phyloP scores from a whole-genome alignment of 2,329 filamentous ascomycete genomes.

The Emmonsia crescens region DNA sequence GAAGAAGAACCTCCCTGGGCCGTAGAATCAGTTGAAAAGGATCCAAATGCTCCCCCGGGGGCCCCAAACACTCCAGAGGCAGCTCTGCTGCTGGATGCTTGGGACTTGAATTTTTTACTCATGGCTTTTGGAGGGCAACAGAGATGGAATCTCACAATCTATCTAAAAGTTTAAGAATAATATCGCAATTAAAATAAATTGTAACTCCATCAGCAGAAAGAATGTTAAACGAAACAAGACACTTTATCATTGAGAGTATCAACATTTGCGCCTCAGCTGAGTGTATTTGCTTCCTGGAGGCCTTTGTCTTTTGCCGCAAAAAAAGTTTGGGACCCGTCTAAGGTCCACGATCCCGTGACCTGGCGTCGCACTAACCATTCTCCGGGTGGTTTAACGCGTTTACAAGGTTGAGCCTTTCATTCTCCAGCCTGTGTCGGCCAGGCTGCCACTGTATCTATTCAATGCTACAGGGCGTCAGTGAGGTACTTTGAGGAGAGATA shows the following conservation, averaged over 20 bases:
- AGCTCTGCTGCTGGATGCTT: constrained; percentile 53
- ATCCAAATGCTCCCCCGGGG: constrained; percentile 32
- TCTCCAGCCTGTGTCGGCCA: background rate
- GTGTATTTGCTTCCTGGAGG: background rate
- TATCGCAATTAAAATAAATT: background rate
- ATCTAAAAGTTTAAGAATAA: background rate
- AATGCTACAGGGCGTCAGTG: background rate
- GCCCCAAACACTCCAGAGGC: constrained; percentile 37
- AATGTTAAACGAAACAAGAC: background rate
- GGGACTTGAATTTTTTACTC: constrained; percentile 54
- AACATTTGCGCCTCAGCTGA: background rate
- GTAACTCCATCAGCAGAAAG: background rate
- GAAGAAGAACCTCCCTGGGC: constrained; percentile 40
- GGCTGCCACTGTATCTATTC: background rate
- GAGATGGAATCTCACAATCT: background rate
- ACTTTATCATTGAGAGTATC: background rate
- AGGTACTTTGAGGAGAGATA: background rate
- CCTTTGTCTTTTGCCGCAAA: background rate
- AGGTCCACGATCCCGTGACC: background rate
- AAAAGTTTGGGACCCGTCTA: background rate
- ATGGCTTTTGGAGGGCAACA: constrained; percentile 28
- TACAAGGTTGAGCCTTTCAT: background rate
- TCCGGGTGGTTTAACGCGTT: background rate
- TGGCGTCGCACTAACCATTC: constrained; percentile 1
- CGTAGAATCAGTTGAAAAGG: constrained; percentile 26